These are phyloP conservation scores for Berberis vulgaris DNA, from an alignment of 164 flowering plant genomes.

Conservation along the genomic window DNA sequence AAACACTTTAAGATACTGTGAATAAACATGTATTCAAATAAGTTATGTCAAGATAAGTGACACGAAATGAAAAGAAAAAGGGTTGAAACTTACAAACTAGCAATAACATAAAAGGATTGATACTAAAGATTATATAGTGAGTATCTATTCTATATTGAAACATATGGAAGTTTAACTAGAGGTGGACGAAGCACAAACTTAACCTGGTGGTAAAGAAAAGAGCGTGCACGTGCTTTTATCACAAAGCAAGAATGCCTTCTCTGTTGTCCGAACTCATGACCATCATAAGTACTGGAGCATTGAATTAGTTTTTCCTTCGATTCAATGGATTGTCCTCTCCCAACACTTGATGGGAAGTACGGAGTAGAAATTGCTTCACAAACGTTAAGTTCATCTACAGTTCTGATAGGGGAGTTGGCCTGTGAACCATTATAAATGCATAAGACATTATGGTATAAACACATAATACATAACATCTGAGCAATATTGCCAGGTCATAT, in stretches of 20 bases:
- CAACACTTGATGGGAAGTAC: slow-evolving; percentile 51
- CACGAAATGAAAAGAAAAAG: too few species aligned
- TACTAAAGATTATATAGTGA: too few species aligned
- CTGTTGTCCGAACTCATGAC: slow-evolving; percentile 56
- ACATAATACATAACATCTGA: too few species aligned
- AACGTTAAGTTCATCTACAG: slow-evolving; percentile 75
- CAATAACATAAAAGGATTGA: too few species aligned
- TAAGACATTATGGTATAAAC: not conserved
- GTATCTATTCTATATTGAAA: too few species aligned
- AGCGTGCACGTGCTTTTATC: slow-evolving; percentile 74
- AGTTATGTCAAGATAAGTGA: too few species aligned
- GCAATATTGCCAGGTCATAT: too few species aligned
- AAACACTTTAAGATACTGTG: too few species aligned
- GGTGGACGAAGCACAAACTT: slow-evolving; percentile 1
- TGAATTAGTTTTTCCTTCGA: slow-evolving; percentile 8
- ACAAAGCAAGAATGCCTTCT: slow-evolving; percentile 63
- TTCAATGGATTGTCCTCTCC: slow-evolving; percentile 24
- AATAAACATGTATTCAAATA: too few species aligned
- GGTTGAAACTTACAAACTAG: too few species aligned
- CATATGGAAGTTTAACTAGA: too few species aligned
- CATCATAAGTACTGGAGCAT: slow-evolving; percentile 8
- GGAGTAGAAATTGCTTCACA: slow-evolving; percentile 53
- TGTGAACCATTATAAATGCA: slow-evolving; percentile 17
- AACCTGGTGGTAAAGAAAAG: slow-evolving; percentile 98
- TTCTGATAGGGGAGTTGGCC: slow-evolving; percentile 93